Evolutionary conservation across 768 basidiomycete genomes (phyloP).

Genomic region (Xerocomus brunneocitrinus): DNA sequence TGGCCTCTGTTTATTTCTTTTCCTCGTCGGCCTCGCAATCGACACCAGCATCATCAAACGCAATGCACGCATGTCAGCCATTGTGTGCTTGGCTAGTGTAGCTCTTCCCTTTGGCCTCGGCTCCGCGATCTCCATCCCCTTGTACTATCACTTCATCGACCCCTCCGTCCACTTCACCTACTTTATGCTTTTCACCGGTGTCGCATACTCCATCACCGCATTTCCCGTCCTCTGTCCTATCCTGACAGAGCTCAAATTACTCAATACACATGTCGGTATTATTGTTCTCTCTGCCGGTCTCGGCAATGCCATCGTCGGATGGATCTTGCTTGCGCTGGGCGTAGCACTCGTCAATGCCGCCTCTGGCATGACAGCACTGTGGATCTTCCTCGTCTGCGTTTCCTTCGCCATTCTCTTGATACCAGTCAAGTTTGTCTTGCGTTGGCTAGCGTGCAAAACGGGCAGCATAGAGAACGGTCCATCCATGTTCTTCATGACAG

Average conservation of each 20-base stretch:
- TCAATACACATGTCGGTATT: slow-evolving; percentile 88
- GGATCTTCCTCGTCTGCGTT: slow-evolving; percentile 72
- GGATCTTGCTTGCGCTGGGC: slow-evolving; percentile 84
- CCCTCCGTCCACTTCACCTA: slow-evolving; percentile 66
- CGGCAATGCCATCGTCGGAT: slow-evolving; percentile 81
- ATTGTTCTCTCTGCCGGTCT: slow-evolving; percentile 91
- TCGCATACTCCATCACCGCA: slow-evolving; percentile 84
- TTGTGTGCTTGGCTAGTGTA: slow-evolving; percentile 80
- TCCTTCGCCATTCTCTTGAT: slow-evolving; percentile 72
- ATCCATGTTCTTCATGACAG: slow-evolving; percentile 84
- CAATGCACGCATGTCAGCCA: slow-evolving; percentile 60
- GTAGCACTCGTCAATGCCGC: slow-evolving; percentile 90
- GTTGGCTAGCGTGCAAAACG: slow-evolving; percentile 70
- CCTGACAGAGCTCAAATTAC: slow-evolving; percentile 83
- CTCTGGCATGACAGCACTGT: slow-evolving; percentile 77
- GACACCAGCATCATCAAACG: slow-evolving; percentile 74
- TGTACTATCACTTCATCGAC: slow-evolving; percentile 53
- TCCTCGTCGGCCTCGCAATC: slow-evolving; percentile 90
- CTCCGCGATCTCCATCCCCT: slow-evolving; percentile 59
- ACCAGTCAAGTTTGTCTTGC: slow-evolving; percentile 55
- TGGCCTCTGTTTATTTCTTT: slow-evolving; percentile 82
- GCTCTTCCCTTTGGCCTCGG: slow-evolving; percentile 84
- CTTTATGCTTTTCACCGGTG: slow-evolving; percentile 92
- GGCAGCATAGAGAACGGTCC: slow-evolving; percentile 82
- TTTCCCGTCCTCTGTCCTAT: slow-evolving; percentile 86